Evolutionary conservation across 176 grass and related monocot genomes (phyloP), one percentile per base, ranked within the genome.

Genomic region (Bothriochloa decipiens): DNA sequence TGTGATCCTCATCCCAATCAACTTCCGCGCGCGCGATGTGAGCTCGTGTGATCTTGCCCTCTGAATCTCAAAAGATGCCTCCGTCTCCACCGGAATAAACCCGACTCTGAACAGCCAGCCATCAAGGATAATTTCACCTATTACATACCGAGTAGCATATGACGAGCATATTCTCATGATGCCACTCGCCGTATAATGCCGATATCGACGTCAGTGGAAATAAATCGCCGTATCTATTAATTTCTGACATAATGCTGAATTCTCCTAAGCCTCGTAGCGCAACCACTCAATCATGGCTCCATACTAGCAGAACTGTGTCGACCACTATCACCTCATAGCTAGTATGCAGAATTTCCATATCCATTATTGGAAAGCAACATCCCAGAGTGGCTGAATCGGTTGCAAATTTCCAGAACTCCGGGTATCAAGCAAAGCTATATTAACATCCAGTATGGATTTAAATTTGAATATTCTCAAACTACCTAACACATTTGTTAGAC

Each of bases 131-230:
- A 75, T 49, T 73, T 73, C 41, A 89, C 68, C 70, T 40, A 75
- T 62, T 46, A 32, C 29, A 32, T 32, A 42, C 32, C 61, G 20
- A 3, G 20, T 23, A 60, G 62, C 46, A 89, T 75, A 68, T 62
- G 37, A 40, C 43, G 60, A 81, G 76, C 82, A 89, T 89, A 89
- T 89, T 85, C 87, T 13, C 26, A 4, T n/a, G 68, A 6, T 57
- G 2, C 14, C 61, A 37, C 43, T 16, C 29, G 4, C 35, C 16
- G 29, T 32, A 6, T 37, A 29, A 33, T 55, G 43, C 73, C 74
- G 42, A 73, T 57, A 67, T 57, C 74, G 8, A 13, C 49, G 29
- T 79, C 52, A 57, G 17, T 57, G 18, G 7, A 57, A 57, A 57
- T 22, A 57, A 64, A 33, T 50, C 25, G 65, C 35, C 75, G 7